A percentile compares a stretch with the other conserved stretches of the same genome.
These are phyloP conservation scores for Macadamia tetraphylla DNA, from an alignment of 164 flowering plant species.

Conservation along the genomic window DNA sequence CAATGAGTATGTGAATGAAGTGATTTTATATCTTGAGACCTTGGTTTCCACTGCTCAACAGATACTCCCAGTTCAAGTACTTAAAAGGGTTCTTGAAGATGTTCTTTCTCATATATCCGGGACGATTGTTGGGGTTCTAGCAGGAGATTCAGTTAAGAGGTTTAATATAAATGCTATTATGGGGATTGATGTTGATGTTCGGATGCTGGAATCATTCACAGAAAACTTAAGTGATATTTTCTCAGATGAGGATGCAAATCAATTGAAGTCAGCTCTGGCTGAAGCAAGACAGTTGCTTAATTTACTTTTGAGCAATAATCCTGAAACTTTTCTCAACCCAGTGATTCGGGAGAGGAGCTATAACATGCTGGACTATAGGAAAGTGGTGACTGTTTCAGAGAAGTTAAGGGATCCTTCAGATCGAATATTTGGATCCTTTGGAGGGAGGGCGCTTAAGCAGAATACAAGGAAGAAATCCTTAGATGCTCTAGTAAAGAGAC, in stretches of 20 bases:
- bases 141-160: background rate
- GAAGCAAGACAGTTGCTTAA: slow-evolving; percentile 62
- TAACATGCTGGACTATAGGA: slow-evolving; percentile 51
- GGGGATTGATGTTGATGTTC: background rate
- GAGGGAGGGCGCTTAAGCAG: slow-evolving; percentile 44
- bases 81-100: slow-evolving; percentile 34
- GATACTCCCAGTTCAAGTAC: slow-evolving; percentile 51
- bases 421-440: slow-evolving; percentile 58
- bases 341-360: slow-evolving; percentile 72
- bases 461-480: slow-evolving; percentile 72
- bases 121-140: background rate
- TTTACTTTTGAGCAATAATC: slow-evolving; percentile 63
- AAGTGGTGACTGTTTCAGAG: slow-evolving; percentile 55
- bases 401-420: slow-evolving; percentile 66
- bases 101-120: background rate
- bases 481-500: slow-evolving; percentile 32
- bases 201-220: background rate
- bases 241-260: background rate
- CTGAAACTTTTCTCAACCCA: slow-evolving; percentile 66
- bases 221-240: background rate
- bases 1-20: slow-evolving; percentile 70
- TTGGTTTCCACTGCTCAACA: slow-evolving; percentile 73
- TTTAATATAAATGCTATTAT: background rate
- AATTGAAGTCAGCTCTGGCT: slow-evolving; percentile 29
- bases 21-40: slow-evolving; percentile 62